Evolutionary conservation across 768 basidiomycete species (phyloP), one percentile per base, ranked within the genome.

Genomic region (Pleurotus citrinopileatus): DNA sequence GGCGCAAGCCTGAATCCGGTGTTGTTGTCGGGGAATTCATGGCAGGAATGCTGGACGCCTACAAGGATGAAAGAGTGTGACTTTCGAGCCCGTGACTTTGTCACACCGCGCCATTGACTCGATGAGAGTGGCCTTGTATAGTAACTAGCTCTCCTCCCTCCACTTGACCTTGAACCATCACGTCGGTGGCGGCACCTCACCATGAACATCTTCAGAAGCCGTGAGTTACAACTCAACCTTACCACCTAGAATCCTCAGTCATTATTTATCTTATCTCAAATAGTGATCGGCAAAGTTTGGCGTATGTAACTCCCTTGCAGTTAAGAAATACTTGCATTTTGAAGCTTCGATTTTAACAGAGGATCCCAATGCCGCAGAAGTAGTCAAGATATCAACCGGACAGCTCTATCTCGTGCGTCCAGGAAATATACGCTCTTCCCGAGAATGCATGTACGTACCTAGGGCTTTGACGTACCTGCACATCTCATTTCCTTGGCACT

Each of bases 261-360:
- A 46, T 29, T 15, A 48, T 59, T 28, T 40, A 52, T 59, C 23
- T 55, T 20, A 28, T 15, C 29, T 42, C 17, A 32, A 47, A 46
- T 59, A 95, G 94, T 96, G 32, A 79, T 94, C 56, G 87, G 91
- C 59, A 92, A 86, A 82, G 93, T 97, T 69, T 95, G 93, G 93
- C 91, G 94, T 95, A 70, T 70, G 93, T 84, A 22, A 9, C 42
- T 27, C 17, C n/a, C 3, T 43, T 34, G 42, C 9, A 34, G 17
- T 52, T 36, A 15, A 19, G n/a, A 22, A 19, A 52, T 4, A 20
- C 19, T 42, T 53, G 51, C 17, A 37, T 48, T 66, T 72, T 60
- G 74, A 59, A 58, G 55, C 27, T 56, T 57, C 47, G 58, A n/a
- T n/a, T 58, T 60, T 58, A 9, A 9, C 65, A 95, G 94, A 94